These are phyloP conservation scores for Limnomonas spitsbergensis DNA, from an alignment of 139 green algal species.

Conservation along the genomic window DNA sequence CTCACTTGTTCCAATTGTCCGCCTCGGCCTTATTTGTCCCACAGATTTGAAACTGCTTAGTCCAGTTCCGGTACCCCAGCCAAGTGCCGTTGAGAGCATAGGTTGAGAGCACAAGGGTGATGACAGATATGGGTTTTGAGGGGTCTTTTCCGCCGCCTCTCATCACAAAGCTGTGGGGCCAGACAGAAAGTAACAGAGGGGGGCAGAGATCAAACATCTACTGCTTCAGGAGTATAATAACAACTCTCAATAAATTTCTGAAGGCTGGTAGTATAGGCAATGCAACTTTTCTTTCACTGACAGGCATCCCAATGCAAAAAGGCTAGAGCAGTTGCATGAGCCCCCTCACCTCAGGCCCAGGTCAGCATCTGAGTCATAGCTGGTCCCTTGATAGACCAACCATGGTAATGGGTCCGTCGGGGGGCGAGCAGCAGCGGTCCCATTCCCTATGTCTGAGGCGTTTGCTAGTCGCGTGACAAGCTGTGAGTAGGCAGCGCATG, in stretches of 20 bases:
- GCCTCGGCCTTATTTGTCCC: constrained; percentile 30
- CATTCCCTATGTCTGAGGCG: neutral
- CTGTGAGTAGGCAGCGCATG: constrained; percentile 24
- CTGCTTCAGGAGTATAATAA: too few relatives aligned
- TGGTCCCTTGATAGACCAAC: constrained; percentile 46
- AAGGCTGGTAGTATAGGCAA: too few relatives aligned
- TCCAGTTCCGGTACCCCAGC: constrained; percentile 53
- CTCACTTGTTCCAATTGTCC: constrained; percentile 44
- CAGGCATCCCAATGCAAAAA: too few relatives aligned
- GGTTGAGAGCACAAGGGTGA: constrained; percentile 41
- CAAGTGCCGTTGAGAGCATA: constrained; percentile 57
- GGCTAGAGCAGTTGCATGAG: too few relatives aligned
- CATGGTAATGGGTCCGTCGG: constrained; percentile 47
- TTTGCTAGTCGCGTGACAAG: constrained; percentile 23
- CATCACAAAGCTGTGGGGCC: constrained; percentile 4
- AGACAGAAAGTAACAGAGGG: neutral
- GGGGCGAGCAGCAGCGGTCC: constrained; percentile 9
- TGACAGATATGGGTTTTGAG: constrained; percentile 5
- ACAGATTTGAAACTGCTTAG: constrained; percentile 53
- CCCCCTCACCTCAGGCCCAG: constrained; percentile 39
- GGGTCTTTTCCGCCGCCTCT: neutral
- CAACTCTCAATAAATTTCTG: too few relatives aligned
- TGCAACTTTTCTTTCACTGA: too few relatives aligned
- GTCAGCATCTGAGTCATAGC: constrained; percentile 34
- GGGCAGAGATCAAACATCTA: neutral